phyloP scores from a whole-genome alignment of 2,329 filamentous ascomycete genomes.

The Aspergillus fructus region DNA sequence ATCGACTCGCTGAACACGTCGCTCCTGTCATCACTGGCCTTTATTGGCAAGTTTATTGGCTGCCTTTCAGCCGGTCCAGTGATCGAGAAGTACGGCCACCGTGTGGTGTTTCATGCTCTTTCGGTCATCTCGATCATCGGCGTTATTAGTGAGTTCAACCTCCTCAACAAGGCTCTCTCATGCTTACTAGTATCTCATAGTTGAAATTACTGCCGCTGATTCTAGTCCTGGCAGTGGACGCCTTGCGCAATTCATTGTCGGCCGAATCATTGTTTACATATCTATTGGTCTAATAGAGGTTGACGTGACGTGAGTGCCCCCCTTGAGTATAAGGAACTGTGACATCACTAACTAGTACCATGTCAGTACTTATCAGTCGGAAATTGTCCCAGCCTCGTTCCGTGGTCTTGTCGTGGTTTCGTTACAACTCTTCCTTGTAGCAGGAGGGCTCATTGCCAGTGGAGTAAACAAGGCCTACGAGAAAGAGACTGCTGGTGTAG shows the following conservation, averaged over 20 bases:
- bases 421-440: neutral
- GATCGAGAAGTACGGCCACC: neutral
- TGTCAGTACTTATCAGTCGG: neutral
- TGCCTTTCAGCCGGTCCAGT: neutral
- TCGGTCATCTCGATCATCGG: neutral
- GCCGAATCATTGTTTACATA: constrained; percentile 1
- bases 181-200: neutral
- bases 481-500: neutral
- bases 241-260: neutral
- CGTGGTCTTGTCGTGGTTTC: neutral
- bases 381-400: neutral
- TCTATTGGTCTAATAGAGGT: neutral
- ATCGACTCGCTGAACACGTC: neutral
- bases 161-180: too few species aligned
- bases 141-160: neutral
- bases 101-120: neutral
- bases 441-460: neutral
- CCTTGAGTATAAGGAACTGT: neutral
- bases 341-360: too few species aligned
- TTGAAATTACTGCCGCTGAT: neutral
- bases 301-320: neutral
- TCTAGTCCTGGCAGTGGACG: neutral
- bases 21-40: neutral
- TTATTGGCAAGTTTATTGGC: neutral
- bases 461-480: neutral